A percentile compares a stretch with the other conserved stretches of the same genome.
These are phyloP conservation scores for Trametes pubescens DNA, from an alignment of 1,284 basidiomycete genomes.

Conservation along the genomic window DNA sequence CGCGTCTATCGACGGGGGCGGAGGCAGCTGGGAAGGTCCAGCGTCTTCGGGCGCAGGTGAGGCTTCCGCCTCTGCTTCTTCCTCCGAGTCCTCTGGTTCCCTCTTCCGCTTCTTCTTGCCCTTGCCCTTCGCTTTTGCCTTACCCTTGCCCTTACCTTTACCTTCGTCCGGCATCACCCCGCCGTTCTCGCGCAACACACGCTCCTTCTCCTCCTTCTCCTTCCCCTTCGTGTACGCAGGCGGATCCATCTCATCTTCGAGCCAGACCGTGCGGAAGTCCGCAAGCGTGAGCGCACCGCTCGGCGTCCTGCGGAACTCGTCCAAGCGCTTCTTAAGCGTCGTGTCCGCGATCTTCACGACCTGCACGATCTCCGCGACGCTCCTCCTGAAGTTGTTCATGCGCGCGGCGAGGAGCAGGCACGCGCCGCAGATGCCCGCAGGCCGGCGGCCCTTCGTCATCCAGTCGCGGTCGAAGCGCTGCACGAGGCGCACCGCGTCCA, in stretches of 20 bases:
- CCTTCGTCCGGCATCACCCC: constrained; percentile 38
- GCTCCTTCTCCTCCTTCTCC: constrained; percentile 72
- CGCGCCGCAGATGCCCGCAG: constrained; percentile 97
- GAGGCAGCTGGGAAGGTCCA: constrained; percentile 13
- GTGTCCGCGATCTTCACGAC: constrained; percentile 98
- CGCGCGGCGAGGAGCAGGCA: constrained; percentile 94
- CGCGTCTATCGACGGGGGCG: constrained; percentile 50
- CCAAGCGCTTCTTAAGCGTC: constrained; percentile 93
- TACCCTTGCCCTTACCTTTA: constrained; percentile 52
- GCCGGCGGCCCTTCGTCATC: constrained; percentile 95
- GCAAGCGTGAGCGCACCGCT: constrained; percentile 88
- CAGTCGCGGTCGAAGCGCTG: constrained; percentile 97
- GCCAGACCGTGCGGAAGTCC: constrained; percentile 92
- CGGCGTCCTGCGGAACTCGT: constrained; percentile 93
- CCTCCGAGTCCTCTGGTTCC: constrained; percentile 44
- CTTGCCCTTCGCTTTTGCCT: constrained; percentile 51
- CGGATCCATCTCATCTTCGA: constrained; percentile 92
- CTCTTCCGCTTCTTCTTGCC: constrained; percentile 50
- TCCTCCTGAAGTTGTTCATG: constrained; percentile 97
- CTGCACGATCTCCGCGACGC: constrained; percentile 95
- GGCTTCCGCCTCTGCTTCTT: constrained; percentile 47
- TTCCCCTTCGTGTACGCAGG: constrained; percentile 85
- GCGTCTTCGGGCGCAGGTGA: constrained; percentile 20
- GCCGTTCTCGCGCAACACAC: constrained; percentile 49
- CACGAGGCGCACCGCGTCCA: constrained; percentile 94